Conservation (phyloP, 495 filamentous ascomycete species). For the Schizothecium vesticola region DNA sequence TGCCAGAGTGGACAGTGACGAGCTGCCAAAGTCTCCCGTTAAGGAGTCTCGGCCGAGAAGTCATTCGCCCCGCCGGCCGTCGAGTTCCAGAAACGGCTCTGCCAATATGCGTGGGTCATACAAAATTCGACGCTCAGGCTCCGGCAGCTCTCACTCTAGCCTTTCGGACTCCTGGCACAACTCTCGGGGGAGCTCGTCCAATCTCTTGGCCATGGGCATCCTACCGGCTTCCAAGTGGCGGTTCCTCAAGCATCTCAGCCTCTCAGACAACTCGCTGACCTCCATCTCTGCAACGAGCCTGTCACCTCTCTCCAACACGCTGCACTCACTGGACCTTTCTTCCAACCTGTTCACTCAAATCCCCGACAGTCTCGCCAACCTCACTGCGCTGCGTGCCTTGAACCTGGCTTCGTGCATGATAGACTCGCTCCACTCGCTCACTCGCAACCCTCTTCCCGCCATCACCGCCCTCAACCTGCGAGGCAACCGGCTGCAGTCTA, state of each 20-base stretch:
- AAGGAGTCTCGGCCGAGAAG: constrained; percentile 57
- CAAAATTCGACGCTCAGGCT: constrained; percentile 77
- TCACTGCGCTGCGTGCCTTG: constrained; percentile 77
- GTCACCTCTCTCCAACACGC: constrained; percentile 72
- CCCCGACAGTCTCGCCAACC: constrained; percentile 76
- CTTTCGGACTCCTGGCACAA: constrained; percentile 63
- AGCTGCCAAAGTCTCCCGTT: constrained; percentile 30
- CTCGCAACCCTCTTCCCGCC: constrained; percentile 80
- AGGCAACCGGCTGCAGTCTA: constrained; percentile 78
- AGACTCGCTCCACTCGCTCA: constrained; percentile 82
- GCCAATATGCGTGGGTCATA: constrained; percentile 55
- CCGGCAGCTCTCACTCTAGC: constrained; percentile 88
- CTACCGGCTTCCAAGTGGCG: constrained; percentile 87
- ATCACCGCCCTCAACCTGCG: constrained; percentile 91
- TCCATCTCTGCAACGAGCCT: constrained; percentile 68
- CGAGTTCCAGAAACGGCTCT: constrained; percentile 65
- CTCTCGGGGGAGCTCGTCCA: constrained; percentile 62
- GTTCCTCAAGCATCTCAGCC: constrained; percentile 82
- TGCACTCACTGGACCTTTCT: constrained; percentile 88
- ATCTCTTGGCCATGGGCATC: constrained; percentile 57
- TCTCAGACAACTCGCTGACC: constrained; percentile 86
- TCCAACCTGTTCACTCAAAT: constrained; percentile 86
- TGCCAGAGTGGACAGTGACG: constrained; percentile 35
- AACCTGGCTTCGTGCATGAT: constrained; percentile 98
- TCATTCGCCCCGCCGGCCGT: constrained; percentile 70